Percentiles rank a stretch among this genome's conserved stretches.
These are phyloP conservation scores for Serpula lacrymans DNA, from an alignment of 768 basidiomycete species.

Conservation along the genomic window DNA sequence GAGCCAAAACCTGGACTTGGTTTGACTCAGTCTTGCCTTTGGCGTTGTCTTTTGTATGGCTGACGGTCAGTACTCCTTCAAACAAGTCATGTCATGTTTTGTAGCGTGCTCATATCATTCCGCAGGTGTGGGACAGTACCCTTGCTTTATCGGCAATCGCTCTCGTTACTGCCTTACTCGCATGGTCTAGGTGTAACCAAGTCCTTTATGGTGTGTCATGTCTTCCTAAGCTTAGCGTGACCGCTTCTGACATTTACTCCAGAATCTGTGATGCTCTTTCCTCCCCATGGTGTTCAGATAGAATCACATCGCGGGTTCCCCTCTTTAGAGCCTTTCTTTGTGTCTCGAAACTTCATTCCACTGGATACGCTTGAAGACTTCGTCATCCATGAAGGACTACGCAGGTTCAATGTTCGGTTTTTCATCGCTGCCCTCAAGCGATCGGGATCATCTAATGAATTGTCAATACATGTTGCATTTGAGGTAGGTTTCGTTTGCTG, in stretches of 20 bases:
- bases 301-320: constrained; percentile 66
- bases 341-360: constrained; percentile 57
- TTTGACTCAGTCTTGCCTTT: constrained; percentile 33
- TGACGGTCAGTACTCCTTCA: constrained; percentile 18
- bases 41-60: constrained; percentile 32
- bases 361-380: constrained; percentile 51
- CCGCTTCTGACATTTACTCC: constrained; percentile 3
- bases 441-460: constrained; percentile 18
- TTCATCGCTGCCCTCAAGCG: constrained; percentile 53
- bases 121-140: constrained; percentile 15
- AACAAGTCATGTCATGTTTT: constrained; percentile 2
- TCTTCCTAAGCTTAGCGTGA: background rate
- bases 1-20: constrained; percentile 32
- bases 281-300: constrained; percentile 68
- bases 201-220: constrained; percentile 44
- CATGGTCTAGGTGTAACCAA: constrained; percentile 38
- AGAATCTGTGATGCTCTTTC: constrained; percentile 73
- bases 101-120: constrained; percentile 9
- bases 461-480: constrained; percentile 52
- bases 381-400: constrained; percentile 71
- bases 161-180: constrained; percentile 16
- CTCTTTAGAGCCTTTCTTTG: constrained; percentile 23
- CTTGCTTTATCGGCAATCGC: constrained; percentile 8
- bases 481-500: constrained; percentile 40
- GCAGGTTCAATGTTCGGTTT: constrained; percentile 68